Evolutionary conservation across 2,329 filamentous ascomycete species (phyloP), one percentile per base, ranked within the genome.

Genomic region (Paraphoma chrysanthemicola): DNA sequence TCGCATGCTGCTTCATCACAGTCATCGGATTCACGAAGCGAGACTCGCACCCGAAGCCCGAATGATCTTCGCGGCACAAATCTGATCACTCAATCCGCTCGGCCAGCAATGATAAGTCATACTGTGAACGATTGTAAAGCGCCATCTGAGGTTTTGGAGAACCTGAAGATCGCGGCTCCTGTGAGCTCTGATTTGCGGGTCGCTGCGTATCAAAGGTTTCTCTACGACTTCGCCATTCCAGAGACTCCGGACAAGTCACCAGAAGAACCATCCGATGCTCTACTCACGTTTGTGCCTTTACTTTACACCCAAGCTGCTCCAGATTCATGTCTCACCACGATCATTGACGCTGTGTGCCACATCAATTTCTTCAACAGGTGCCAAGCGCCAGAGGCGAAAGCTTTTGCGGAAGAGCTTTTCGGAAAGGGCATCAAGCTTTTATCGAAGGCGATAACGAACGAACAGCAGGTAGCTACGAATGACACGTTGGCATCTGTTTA

Each of bases 181-280:
- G 10, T 16, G 60, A 0, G 54, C 57, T 10, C 59, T 64, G 64
- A 71, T 38, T 56, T 72, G 6, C 60, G 63, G 10, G 66, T 57
- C 1, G 29, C 65, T 16, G 67, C 72, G n/a, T 74, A 72, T 36
- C 66, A 72, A 33, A 66, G 72, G 10, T 72, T 74, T 30, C 12
- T 72, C 2, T 74, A 73, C 46, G 72, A 75, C 42, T 75, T 74
- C 51, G 67, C 74, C 2, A 53, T 62, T 12, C 59, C 58, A 3
- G 64, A 71, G 38, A 54, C 46, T 10, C 64, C 68, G 1, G 57
- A 62, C 11, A 54, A 49, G 39, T 51, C 63, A 17, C 48, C 53
- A 2, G 56, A 63, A 2, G 56, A 64, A n/a, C 59, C 63, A 1
- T 63, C 67, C 8, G 68, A 72, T 50, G 59, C 64, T 1, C 17